Evolutionary conservation across 768 basidiomycete genomes (phyloP).

Genomic region (Suillus sp.): DNA sequence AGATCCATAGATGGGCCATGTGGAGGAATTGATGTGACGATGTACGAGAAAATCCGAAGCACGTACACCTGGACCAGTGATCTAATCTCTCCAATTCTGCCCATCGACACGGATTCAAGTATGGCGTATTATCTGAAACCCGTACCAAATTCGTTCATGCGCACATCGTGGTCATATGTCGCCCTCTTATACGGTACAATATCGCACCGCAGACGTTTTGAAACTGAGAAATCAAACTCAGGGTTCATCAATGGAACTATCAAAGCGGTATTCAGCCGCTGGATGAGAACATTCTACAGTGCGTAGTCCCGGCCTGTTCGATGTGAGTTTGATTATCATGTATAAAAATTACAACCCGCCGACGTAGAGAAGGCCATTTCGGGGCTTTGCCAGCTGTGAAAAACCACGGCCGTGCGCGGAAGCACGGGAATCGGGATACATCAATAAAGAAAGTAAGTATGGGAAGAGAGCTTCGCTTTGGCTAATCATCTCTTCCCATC

Average conservation of each 20-base stretch:
- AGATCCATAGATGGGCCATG: not conserved
- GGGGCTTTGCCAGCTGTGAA: not conserved
- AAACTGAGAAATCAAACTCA: not conserved
- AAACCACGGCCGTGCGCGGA: not conserved
- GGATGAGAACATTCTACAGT: not conserved
- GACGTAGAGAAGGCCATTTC: not conserved
- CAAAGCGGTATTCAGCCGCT: not conserved
- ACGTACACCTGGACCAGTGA: not conserved
- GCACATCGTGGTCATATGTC: not conserved
- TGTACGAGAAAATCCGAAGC: not conserved
- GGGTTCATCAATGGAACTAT: not conserved
- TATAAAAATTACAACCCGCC: not conserved
- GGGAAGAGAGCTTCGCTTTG: not conserved
- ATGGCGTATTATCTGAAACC: not conserved
- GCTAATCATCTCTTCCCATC: slow-evolving; percentile 3
- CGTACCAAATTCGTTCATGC: not conserved
- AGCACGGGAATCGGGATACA: not conserved
- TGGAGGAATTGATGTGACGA: not conserved
- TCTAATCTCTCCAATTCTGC: not conserved
- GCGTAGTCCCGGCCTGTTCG: not conserved
- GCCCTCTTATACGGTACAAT: too few species aligned
- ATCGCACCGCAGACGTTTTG: not conserved
- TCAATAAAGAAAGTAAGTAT: not conserved
- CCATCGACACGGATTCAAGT: not conserved
- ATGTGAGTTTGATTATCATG: not conserved